Evolutionary conservation across 495 filamentous ascomycete species (phyloP), one percentile per base, ranked within the genome.

Genomic region (Platismatia glauca): DNA sequence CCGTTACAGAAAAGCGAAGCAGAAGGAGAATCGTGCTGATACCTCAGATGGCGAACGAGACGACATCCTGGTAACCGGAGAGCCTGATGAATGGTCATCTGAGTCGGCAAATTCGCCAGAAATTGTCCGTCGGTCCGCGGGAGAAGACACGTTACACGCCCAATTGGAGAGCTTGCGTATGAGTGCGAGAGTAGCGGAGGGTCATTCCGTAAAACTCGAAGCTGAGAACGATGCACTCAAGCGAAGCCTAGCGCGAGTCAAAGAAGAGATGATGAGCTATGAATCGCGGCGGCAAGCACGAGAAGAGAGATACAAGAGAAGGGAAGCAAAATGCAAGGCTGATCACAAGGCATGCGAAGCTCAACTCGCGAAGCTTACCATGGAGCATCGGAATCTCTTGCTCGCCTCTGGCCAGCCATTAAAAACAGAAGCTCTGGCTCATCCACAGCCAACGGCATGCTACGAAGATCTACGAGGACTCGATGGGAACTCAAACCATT

Each of bases 181-280:
- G 60, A 79, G 86, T 38, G 75, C 84, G 52, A 77, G 85, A 58
- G 84, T 81, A 68, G 87, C 87, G 37, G 84, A 89, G 61, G 78
- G 81, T 58, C 87, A 87, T 67, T 84, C 84, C 16, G 76, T 80
- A 7, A 78, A 80, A 24, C 74, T 89, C 12, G 78, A 82, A 66
- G 81, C 82, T 59, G 80, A 86, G 56, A 78, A 86, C 38, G 64
- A 70, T 24, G 70, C 72, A 0, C 70, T 86, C 44, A 83, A 83
- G 48, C 75, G 79, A 57, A 81, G 75, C 18, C 65, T 84, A 31
- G 75, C 80, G 11, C 75, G 75, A 20, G 75, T 79, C 29, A 84
- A 83, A 66, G 77, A 79, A 60, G 81, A 82, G 61, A 80, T 80
- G 73, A 76, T 72, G 33, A 75, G 74, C 59, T 80, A 80, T 56